A percentile compares a stretch with the other conserved stretches of the same genome.
Evolutionary conservation across 208 protist species (phyloP).

Genomic region (Acanthamoeba castellanii): DNA sequence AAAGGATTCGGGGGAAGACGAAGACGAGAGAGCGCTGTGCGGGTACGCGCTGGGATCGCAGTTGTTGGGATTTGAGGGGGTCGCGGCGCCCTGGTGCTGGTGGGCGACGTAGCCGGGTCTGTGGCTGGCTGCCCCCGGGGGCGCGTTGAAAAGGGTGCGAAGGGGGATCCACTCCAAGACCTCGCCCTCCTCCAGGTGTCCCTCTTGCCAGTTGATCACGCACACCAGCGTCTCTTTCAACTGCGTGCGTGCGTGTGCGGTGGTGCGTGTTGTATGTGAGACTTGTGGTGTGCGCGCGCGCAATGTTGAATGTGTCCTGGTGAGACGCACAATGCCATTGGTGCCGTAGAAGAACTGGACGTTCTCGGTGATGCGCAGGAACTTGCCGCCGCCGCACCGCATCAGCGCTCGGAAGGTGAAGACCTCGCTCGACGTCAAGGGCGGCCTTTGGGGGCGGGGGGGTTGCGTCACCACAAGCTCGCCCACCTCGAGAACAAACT

Average conservation of each 20-base stretch:
- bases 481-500: background rate
- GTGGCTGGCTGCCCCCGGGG: background rate
- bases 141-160: background rate
- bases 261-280: background rate
- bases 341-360: constrained; percentile 24
- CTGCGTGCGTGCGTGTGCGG: background rate
- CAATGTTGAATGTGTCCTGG: background rate
- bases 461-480: background rate
- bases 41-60: background rate
- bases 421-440: constrained; percentile 4
- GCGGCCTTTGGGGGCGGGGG: background rate
- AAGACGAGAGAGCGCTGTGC: background rate
- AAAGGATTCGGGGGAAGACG: background rate
- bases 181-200: constrained; percentile 11
- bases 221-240: constrained; percentile 4
- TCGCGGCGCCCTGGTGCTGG: background rate
- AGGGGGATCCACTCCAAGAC: background rate
- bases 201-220: background rate
- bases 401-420: constrained; percentile 14
- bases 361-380: constrained; percentile 28
- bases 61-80: background rate
- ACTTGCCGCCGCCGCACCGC: background rate
- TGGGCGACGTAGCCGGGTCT: background rate
- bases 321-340: background rate
- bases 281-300: background rate